Conservation (phyloP, 345 rosid genomes). For the Populus simonii region DNA sequence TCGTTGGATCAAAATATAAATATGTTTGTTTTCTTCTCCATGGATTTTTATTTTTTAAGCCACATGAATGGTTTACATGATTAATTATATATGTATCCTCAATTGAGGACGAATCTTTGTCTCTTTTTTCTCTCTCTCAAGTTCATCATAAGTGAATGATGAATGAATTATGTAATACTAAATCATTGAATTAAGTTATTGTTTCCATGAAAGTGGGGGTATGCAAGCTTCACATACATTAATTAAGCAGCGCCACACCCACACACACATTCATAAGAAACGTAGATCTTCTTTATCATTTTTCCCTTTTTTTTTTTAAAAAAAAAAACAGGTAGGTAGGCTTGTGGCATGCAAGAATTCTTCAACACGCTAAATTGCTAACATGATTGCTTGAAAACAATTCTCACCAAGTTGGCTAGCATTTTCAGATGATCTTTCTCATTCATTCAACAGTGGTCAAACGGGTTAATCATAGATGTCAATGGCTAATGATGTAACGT, state of each 20-base stretch:
- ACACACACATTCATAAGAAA: not conserved
- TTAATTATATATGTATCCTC: not conserved
- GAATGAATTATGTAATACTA: not conserved
- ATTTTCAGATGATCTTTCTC: not conserved
- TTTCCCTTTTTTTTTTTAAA: not conserved
- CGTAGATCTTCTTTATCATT: not conserved
- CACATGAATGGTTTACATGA: too few species aligned
- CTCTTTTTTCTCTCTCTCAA: not conserved
- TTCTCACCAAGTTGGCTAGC: not conserved
- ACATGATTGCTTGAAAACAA: conserved; percentile 19
- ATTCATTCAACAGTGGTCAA: not conserved
- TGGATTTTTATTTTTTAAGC: not conserved
- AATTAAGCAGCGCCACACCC: too few species aligned
- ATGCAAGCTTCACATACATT: not conserved
- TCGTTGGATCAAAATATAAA: not conserved
- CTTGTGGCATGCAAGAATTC: conserved; percentile 14
- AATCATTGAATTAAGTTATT: not conserved
- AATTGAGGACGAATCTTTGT: not conserved
- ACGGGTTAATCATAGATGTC: conserved; percentile 14
- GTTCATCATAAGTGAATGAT: not conserved
- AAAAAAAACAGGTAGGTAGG: not conserved
- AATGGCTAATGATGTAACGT: conserved; percentile 27
- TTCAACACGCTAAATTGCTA: conserved; percentile 12
- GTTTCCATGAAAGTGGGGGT: not conserved
- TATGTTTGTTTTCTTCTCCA: not conserved